phyloP scores from a whole-genome alignment of 2,329 filamentous ascomycete genomes.

The Plectosphaerella sp. region DNA sequence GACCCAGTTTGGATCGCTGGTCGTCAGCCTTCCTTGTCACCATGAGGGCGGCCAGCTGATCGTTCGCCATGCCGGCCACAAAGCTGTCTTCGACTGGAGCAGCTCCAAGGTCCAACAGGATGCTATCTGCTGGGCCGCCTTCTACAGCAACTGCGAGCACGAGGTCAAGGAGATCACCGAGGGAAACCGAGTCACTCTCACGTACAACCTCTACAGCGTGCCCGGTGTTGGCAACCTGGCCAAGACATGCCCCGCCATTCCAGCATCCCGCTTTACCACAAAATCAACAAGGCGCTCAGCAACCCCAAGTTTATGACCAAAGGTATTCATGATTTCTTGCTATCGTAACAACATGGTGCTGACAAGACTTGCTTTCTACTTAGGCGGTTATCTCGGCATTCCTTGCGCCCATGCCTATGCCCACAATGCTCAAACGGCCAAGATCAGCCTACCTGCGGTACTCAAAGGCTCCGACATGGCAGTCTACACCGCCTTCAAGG shows the following conservation, averaged over 20 bases:
- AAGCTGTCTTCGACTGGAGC: slow-evolving; percentile 36
- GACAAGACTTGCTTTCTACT: not conserved
- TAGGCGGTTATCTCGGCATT: slow-evolving; percentile 39
- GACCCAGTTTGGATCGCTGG: slow-evolving; percentile 47
- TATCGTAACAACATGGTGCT: too few species aligned
- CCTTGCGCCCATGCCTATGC: slow-evolving; percentile 43
- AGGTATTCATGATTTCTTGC: not conserved
- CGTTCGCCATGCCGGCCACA: slow-evolving; percentile 32
- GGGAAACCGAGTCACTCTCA: slow-evolving; percentile 53
- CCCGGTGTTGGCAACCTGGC: slow-evolving; percentile 22
- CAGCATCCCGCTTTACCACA: slow-evolving; percentile 3
- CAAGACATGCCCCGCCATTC: slow-evolving; percentile 16
- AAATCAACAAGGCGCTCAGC: not conserved
- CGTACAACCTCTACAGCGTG: slow-evolving; percentile 51
- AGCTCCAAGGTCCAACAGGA: not conserved
- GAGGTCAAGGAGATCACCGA: slow-evolving; percentile 43
- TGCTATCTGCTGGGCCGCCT: slow-evolving; percentile 42
- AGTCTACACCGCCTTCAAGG: slow-evolving; percentile 24
- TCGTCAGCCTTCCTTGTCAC: slow-evolving; percentile 39
- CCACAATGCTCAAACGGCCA: slow-evolving; percentile 24
- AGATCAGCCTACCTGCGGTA: slow-evolving; percentile 21
- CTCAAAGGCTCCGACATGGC: slow-evolving; percentile 43
- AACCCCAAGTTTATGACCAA: not conserved
- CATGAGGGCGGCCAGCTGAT: slow-evolving; percentile 36
- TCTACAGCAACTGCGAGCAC: slow-evolving; percentile 49